Conservation (phyloP, 345 rosid genomes). For the Geranium rotundifolium region DNA sequence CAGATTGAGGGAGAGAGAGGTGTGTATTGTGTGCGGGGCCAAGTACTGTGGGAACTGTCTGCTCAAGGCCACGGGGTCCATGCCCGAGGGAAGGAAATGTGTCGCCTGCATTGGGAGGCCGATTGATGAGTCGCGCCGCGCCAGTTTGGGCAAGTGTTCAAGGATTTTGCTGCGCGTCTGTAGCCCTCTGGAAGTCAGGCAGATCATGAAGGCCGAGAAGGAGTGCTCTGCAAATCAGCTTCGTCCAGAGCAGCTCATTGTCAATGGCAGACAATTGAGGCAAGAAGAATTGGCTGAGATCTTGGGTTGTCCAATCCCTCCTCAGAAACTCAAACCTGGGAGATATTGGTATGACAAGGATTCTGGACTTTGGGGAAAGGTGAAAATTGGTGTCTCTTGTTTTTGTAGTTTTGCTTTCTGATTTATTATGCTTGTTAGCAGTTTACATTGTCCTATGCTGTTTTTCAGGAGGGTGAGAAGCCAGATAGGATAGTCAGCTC, state of each 20-base stretch:
- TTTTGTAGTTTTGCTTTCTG: neutral
- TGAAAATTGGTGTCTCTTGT: slow-evolving; percentile 12
- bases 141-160: slow-evolving; percentile 36
- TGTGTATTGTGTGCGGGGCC: slow-evolving; percentile 49
- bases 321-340: slow-evolving; percentile 43
- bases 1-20: slow-evolving; percentile 33
- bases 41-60: slow-evolving; percentile 50
- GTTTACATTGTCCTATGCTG: slow-evolving; percentile 1
- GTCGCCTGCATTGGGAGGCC: slow-evolving; percentile 42
- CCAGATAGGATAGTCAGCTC: slow-evolving; percentile 51
- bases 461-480: slow-evolving; percentile 52
- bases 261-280: slow-evolving; percentile 39
- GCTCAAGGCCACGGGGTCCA: slow-evolving; percentile 63
- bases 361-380: slow-evolving; percentile 59
- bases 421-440: neutral
- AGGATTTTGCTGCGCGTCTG: slow-evolving; percentile 31
- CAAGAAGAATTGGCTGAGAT: slow-evolving; percentile 44
- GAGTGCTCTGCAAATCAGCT: slow-evolving; percentile 51
- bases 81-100: slow-evolving; percentile 75
- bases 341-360: slow-evolving; percentile 52
- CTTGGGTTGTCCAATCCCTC: slow-evolving; percentile 27
- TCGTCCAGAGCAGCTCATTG: slow-evolving; percentile 48
- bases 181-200: slow-evolving; percentile 41
- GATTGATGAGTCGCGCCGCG: slow-evolving; percentile 39
- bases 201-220: slow-evolving; percentile 57